Base-by-base conservation (phyloP, 2,329 filamentous ascomycete genomes). In the Neopestalotiopsis sp. region DNA sequence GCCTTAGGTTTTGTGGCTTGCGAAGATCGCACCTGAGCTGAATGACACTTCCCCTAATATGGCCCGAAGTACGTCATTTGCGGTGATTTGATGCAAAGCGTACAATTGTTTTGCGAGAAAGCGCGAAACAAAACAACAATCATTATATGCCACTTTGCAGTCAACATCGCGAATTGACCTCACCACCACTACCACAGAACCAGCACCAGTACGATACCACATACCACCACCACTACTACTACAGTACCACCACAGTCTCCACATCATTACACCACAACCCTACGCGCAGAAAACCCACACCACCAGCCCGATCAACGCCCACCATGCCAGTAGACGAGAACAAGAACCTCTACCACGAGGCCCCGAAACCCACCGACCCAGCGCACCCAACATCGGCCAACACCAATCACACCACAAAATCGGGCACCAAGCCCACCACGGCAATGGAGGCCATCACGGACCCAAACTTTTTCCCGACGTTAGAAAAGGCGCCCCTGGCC, bases 321-420 rank as follows among this genome's bases (percentile, higher is more conserved):
- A n/a, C 34, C 38, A 64, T 64, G 61, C 61, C 61, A 24, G 24
- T 64, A n/a, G 40, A 64, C 61, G 61, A 45, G 17, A 38, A 64
- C 20, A 38, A 38, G 32, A 64, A 64, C 17, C 61, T 64, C 40
- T 34, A 64, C 5, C 61, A 64, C 61, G 34, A n/a, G 40, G 13
- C 61, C 17, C n/a, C 61, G 4, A 64, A 64, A 24, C 30, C 61
- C 61, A 64, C 14, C n/a, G 61, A 64, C 61, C 61, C 61, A 12
- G 61, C 61, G 17, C 61, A 64, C 30, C 20, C 17, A 20, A 30
- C 61, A 20, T 64, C 61, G 3, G n/a, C 3, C 38, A 64, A 64
- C 40, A 49, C 40, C 9, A 28, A 64, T 28, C 61, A 64, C 61
- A 52, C 61, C 4, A 64, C 61, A 24, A 64, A 45, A 6, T 28